phyloP scores from a whole-genome alignment of 2,329 filamentous ascomycete species.

The Trichoderma sp. region DNA sequence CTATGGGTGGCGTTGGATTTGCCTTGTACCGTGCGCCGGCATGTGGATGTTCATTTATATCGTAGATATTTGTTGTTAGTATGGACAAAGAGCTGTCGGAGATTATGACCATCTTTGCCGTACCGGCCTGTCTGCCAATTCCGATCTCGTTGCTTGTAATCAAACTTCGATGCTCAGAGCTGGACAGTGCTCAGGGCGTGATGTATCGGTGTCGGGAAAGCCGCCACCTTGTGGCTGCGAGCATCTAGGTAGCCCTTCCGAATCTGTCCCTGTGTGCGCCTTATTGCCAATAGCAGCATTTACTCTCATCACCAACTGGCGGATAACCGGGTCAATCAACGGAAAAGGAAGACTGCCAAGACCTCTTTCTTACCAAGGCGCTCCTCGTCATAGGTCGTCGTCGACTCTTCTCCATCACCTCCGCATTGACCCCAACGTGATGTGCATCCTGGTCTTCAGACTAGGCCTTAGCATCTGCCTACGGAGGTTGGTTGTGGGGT shows the following conservation, averaged over 20 bases:
- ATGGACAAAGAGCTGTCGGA: background rate
- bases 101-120: background rate
- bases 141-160: background rate
- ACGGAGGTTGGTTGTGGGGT: slow-evolving; percentile 11
- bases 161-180: background rate
- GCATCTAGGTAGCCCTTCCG: background rate
- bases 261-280: background rate
- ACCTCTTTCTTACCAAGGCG: background rate
- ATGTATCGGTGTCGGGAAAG: background rate
- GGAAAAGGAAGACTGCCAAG: background rate
- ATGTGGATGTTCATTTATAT: background rate
- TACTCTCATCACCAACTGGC: background rate
- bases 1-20: background rate
- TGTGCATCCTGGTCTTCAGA: slow-evolving; percentile 18
- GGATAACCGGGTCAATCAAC: background rate
- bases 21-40: background rate
- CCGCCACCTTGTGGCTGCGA: background rate
- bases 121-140: background rate
- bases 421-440: slow-evolving; percentile 21
- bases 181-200: slow-evolving; percentile 10
- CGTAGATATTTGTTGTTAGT: background rate
- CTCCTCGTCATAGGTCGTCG: slow-evolving; percentile 16
- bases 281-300: background rate
- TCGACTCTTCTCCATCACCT: slow-evolving; percentile 22
- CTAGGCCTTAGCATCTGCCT: slow-evolving; percentile 2